Evolutionary conservation across 2,329 filamentous ascomycete genomes (phyloP), one percentile per base, ranked within the genome.

Genomic region (Talaromyces pinophilus): DNA sequence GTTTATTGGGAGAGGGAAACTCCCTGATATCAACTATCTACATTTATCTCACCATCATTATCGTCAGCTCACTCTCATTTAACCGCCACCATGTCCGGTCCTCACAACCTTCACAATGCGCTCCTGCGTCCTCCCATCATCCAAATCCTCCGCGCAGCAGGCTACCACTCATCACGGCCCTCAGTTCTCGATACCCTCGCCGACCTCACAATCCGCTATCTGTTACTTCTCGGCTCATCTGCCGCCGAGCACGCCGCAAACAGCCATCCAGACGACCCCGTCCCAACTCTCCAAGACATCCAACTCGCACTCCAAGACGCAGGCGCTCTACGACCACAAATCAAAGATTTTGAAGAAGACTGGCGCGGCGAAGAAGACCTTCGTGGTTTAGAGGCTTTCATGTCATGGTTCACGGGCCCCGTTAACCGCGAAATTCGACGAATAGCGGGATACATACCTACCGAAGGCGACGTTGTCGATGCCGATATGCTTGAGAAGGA

Each of bases 131-230:
- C 94, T 1, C 89, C 90, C 59, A 87, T 97, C 68, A 87, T 98
- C 66, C 93, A 97, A 79, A 94, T 96, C 73, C 88, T 98, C 62
- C 92, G 94, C 74, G 92, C 93, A 35, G 90, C 92, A 28, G 94
- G 94, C 76, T 98, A 96, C 81, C 92, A 96, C 77, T 85, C 90
- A 50, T 91, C 92, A 61, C 88, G 88, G 64, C 89, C 92, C 1
- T 90, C 90, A 3, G 93, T 96, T 6, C 84, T 97, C 66, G 93
- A 98, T 80, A 89, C 91, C 10, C 78, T 97, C n/a, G 91, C 92
- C 15, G 93, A 97, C 78, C 85, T 98, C 7, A 89, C 92, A 0
- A 91, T 90, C 52, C 88, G 91, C 70, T 96, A 97, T 78, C 82
- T 98, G 66, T 82, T 87, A 25, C 81, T 92, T 3, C 87, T 97